Base-by-base conservation (phyloP, 2,329 filamentous ascomycete species). In the Ambrosiella xylebori region DNA sequence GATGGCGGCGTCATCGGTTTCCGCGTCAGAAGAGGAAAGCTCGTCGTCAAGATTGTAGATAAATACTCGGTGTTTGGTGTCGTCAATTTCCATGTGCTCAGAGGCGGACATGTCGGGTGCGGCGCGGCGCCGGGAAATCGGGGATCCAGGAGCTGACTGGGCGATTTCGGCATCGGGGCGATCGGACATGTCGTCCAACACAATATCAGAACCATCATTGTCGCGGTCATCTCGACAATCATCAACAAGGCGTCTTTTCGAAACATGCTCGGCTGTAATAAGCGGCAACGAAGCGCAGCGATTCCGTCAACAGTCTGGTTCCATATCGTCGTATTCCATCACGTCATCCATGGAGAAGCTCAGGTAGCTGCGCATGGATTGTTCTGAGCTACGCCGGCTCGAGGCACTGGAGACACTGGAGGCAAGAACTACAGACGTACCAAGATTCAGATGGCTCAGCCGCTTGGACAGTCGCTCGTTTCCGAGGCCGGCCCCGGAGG, bases 41-140 rank as follows among this genome's bases (percentile, higher is more conserved):
- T 97, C 91, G 64, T 85, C 85, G 67, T 95, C 89, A 8, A 98
- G 76, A 69, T 94, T 83, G 73, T 90, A 84, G 64, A 98, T 89
- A 75, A 93, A 96, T 61, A 96, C 81, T 66, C 85, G 87, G 72
- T 95, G 77, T 65, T 86, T 86, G 38, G 86, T 84, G 70, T 95
- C 84, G 71, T 97, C 90, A 61, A 97, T 68, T 59, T 85, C 78
- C 91, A 97, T 96, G 62, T 79, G 72, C 17, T 67, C 66, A 53
- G 62, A 51, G 36, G 49, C 7, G 51, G 49, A 27, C 36, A 36
- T 49, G 40, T 58, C 54, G 60, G 61, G 57, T 55, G 62, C 57
- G 62, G 65, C 52, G 59, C 3, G 61, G 55, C 8, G 52, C 8
- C 38, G 52, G n/a, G 35, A 7, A n/a, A 19, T 38, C 36, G 52